Evolutionary conservation across 306 rosid genomes (phyloP), one percentile per base, ranked within the genome.

Genomic region (Cyamopsis tetragonoloba): DNA sequence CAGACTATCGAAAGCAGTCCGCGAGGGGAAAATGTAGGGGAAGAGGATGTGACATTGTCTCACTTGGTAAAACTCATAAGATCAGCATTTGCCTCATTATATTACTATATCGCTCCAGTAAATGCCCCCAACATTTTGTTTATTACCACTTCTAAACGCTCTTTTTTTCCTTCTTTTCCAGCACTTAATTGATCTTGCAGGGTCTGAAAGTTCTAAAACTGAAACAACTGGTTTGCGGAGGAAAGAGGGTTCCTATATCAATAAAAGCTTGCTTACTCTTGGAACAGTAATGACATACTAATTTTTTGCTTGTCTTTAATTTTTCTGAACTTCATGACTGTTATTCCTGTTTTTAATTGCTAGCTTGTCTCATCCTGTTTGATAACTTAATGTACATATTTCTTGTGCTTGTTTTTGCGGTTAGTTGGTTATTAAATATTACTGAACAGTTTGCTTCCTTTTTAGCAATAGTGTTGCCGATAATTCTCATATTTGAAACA

Each of bases 151-250:
- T 38, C 65, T 37, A 15, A 66, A 19, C 4, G 19, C 13, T 71
- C 30, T 63, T 62, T 64, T 39, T 50, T 70, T 68, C 62, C 12
- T 49, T 34, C 62, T 55, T 65, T 74, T 85, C 78, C 91, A 90
- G 96, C 95, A 90, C 79, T 87, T 90, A 80, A 90, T 90, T 81
- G 96, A 90, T 80, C 96, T 90, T 63, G 96, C 96, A 62, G 96
- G 96, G 27, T 90, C 95, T 69, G 96, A 90, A 87, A 90, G 96
- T 73, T 90, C 96, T 75, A 90, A 90, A 80, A 77, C 88, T 0
- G 96, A 90, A 79, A 90, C 96, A 73, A 87, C 86, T 78, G 96
- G 96, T 39, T 74, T 90, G 71, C 68, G 96, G 42, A 90, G 96
- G 77, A 90, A 87, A 80, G 96, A 90, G 78, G 96, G 96, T 34